Percentiles rank a stretch among this genome's conserved stretches.
Conservation (phyloP, 2,329 filamentous ascomycete species). For the Aspergillus terreus region DNA sequence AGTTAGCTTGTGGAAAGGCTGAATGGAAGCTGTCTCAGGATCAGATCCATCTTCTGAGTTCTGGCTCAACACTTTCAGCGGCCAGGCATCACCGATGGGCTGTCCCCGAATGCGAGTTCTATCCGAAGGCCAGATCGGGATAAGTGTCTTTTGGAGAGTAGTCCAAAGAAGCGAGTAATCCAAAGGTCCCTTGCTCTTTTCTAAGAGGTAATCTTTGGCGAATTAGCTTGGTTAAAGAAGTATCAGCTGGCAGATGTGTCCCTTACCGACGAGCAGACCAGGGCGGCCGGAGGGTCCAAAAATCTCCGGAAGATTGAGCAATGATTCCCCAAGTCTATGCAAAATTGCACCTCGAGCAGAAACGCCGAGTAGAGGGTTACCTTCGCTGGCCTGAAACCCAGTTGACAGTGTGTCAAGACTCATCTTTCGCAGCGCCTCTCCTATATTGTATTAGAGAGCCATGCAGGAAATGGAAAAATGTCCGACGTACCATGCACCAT, state of each 20-base stretch:
- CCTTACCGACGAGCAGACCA: conserved; percentile 48
- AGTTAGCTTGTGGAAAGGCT: conserved; percentile 61
- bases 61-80: conserved; percentile 27
- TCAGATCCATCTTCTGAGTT: conserved; percentile 7
- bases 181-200: conserved; percentile 35
- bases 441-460: neutral
- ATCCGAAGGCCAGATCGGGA: conserved; percentile 49
- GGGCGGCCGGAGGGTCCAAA: conserved; percentile 45
- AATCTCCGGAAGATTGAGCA: conserved; percentile 35
- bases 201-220: conserved; percentile 39
- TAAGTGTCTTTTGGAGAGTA: conserved; percentile 28
- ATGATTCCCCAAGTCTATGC: conserved; percentile 41
- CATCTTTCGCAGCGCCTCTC: conserved; percentile 21
- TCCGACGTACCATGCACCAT: conserved; percentile 4
- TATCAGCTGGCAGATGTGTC: neutral
- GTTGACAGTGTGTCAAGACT: conserved; percentile 29
- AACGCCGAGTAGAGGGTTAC: conserved; percentile 48
- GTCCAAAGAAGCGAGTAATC: conserved; percentile 46
- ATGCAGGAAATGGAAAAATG: neutral
- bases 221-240: neutral
- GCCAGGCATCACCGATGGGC: conserved; percentile 52
- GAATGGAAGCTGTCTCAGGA: conserved; percentile 30
- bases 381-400: conserved; percentile 44
- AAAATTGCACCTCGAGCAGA: conserved; percentile 42
- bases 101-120: conserved; percentile 39